Base-by-base conservation (phyloP, 202 grass and related monocot genomes). In the Schoenoplectus tabernaemontani region DNA sequence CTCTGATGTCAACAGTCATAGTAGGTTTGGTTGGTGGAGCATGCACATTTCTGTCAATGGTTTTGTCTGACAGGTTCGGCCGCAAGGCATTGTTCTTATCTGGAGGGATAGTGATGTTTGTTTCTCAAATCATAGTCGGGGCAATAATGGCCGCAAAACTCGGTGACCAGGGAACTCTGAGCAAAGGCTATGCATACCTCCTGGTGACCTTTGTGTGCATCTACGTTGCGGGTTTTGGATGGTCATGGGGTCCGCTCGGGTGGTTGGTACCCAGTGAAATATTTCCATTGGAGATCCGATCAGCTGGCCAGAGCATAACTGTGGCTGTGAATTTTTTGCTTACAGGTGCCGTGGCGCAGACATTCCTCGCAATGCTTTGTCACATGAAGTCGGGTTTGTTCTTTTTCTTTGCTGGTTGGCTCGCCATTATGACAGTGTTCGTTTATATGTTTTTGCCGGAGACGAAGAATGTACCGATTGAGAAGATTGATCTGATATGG, bases 391-490 rank as follows among this genome's bases (percentile, higher is more conserved):
- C 71, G 2, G 60, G 83, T 9, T 9, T 93, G 53, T 93, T 93
- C 88, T 87, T 93, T 82, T 90, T 93, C 91, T 93, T 93, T 50
- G 73, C 33, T 0, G 78, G 81, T 13, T 90, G 91, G 83, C 79
- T 90, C 17, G 63, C 8, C 1, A 72, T 16, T 4, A 93, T 90
- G 83, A 90, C 88, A 0, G 51, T 22, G 0, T 90, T 93, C 61
- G 66, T 84, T 62, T 60, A 86, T 59, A 4, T 90, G 23, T 34
- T 93, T 51, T 64, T 93, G 60, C 88, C 79, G 12, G 86, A 88
- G 78, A 90, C 84, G 0, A 93, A 88, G 69, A 85, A 82, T 46
- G 0, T 93, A 7, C 88, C 91, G 12, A 87, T 93, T 0, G 88
- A 93, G 76, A 78, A 88, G 74, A 81, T 90, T 1, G 78, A 64